Evolutionary conservation across 1,284 basidiomycete genomes (phyloP), one percentile per base, ranked within the genome.

Genomic region (Ceratobasidium sp.): DNA sequence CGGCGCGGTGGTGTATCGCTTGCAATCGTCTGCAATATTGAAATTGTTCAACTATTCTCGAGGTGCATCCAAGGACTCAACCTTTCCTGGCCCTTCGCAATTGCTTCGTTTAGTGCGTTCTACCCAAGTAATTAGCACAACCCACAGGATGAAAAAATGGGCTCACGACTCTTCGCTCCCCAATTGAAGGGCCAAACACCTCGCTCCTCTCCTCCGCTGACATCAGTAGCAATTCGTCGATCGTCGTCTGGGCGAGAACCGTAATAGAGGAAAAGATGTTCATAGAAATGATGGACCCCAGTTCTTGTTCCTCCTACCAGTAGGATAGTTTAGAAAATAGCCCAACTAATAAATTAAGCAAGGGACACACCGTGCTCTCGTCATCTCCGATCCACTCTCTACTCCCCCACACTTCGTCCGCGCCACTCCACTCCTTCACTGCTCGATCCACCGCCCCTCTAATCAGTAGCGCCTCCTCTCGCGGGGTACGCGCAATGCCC

Each of bases 331-430:
- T 47, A 50, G 20, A 25, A 4, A 22, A 29, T 6, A 17, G 32
- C 15, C 22, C 20, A 62, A 40, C 15, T 7, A 58, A 27, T 10
- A 20, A n/a, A 20, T 27, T 47, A 27, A 45, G 7, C 22, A 58
- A 12, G 32, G 10, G 12, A 31, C 47, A 29, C 34, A 53, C 49
- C 4, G 22, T 5, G 20, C 17, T 45, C 35, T 38, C 60, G 6
- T 65, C 56, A 27, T 43, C 60, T 27, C 32, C 47, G 15, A 65
- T 29, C 60, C 60, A 65, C 35, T 65, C 60, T 27, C 60, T 50
- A 20, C 10, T 31, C 15, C 60, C 60, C 60, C 60, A 65, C 60
- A 65, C 60, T 31, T 65, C 60, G 47, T 32, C 12, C 1, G 20
- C 60, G n/a, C 20, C 60, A 27, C 35, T 32, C 60, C 60, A 65